Conservation (phyloP, 352 stramenopile genomes). For the Globisporangium recalcitrans region DNA sequence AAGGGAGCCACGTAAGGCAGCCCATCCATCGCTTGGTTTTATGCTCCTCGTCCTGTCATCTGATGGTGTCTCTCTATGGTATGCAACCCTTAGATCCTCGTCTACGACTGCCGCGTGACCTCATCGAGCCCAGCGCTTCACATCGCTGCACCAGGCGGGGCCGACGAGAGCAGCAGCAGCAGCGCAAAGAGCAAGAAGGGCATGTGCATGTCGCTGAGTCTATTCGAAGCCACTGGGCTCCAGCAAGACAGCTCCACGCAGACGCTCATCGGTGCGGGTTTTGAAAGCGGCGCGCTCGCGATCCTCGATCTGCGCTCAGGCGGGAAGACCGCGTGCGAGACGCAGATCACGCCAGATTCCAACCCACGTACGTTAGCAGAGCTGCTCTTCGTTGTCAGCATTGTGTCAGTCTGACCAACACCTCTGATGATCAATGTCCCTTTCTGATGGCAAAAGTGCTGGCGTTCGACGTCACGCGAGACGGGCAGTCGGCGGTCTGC, state of each 20-base stretch:
- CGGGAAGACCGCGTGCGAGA: slow-evolving; percentile 45
- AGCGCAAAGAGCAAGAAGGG: slow-evolving; percentile 29
- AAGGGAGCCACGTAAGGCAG: slow-evolving; percentile 21
- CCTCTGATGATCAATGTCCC: not conserved
- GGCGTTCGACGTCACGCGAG: slow-evolving; percentile 55
- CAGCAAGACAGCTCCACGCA: slow-evolving; percentile 4
- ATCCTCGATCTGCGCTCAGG: slow-evolving; percentile 55
- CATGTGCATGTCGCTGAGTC: slow-evolving; percentile 32
- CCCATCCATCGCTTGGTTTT: not conserved
- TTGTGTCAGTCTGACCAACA: not conserved
- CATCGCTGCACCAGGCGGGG: slow-evolving; percentile 25
- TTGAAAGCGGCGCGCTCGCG: slow-evolving; percentile 67
- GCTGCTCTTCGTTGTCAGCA: not conserved
- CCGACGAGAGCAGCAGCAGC: not conserved
- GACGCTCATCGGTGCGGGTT: slow-evolving; percentile 54
- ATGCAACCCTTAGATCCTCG: slow-evolving; percentile 27
- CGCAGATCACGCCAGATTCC: slow-evolving; percentile 33
- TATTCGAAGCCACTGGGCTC: slow-evolving; percentile 21
- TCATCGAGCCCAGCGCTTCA: slow-evolving; percentile 24
- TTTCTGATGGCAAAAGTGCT: slow-evolving; percentile 34
- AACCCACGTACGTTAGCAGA: slow-evolving; percentile 44
- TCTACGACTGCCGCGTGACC: slow-evolving; percentile 40
- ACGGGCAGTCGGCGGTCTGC: slow-evolving; percentile 51
- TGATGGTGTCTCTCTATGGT: not conserved
- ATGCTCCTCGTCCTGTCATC: not conserved